Base-by-base conservation (phyloP, 495 filamentous ascomycete genomes). In the Neurospora sp. region DNA sequence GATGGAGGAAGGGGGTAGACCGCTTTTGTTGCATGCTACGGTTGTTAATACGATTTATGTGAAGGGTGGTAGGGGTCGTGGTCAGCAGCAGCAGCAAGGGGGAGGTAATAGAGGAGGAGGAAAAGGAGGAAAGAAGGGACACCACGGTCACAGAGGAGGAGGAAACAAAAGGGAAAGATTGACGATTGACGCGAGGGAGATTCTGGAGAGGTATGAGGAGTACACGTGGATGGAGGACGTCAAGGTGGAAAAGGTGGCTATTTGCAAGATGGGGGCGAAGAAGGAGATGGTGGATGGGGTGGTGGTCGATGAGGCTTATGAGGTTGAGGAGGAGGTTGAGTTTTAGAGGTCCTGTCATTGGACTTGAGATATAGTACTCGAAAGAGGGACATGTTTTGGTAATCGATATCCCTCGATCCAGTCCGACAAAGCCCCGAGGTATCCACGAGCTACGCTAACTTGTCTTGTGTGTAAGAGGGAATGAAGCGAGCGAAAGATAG, bases 41-140 rank as follows among this genome's bases (percentile, higher is more conserved):
- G 84, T 98, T 5, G 81, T 96, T 27, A 97, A 98, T 80, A 97
- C 94, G 8, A 88, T 94, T 39, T 97, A 97, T 79, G 88, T 90
- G 41, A 87, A 84, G 73, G 83, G 80, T 1, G 73, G 71, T 73
- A n/a, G 47, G 69, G 69, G 70, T 38, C 40, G 69, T 3, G 40
- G 61, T 10, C 38, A 59, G 9, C 47, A 59, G 47, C 47, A 61
- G 27, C 53, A 18, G 16, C 41, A 47, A 59, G 47, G 3, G 18
- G 20, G 65, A 10, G 44, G 65, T 27, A 72, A 27, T 16, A 76
- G 72, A 72, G 80, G 74, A 22, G 77, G 71, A 59, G 74, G 73
- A 73, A 79, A 74, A 47, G 83, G 81, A 77, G 80, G 74, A 74
- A 83, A 47, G 76, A 80, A 47, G 42, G 20, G 53, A 14, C 53